phyloP scores from a whole-genome alignment of 2,329 filamentous ascomycete species.

The Xenoacremonium recifei region DNA sequence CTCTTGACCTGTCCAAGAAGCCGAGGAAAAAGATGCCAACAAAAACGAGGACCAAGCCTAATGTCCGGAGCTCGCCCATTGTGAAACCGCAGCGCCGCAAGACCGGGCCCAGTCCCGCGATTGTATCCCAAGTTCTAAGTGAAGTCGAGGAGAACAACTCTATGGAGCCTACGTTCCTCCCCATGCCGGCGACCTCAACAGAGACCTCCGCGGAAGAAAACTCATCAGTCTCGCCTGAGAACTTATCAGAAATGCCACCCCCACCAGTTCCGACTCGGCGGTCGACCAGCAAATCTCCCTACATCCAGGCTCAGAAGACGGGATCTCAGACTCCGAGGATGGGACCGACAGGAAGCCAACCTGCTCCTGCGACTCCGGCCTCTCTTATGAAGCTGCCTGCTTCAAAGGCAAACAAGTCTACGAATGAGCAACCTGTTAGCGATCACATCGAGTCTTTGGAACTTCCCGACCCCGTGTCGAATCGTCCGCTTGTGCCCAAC shows the following conservation, averaged over 20 bases:
- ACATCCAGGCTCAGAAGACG: constrained; percentile 56
- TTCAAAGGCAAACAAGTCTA: constrained; percentile 49
- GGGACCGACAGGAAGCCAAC: constrained; percentile 27
- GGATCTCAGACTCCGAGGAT: constrained; percentile 23
- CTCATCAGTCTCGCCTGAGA: constrained; percentile 63
- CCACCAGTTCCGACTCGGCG: constrained; percentile 65
- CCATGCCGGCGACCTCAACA: constrained; percentile 38
- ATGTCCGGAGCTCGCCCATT: constrained; percentile 69
- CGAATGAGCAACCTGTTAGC: constrained; percentile 42
- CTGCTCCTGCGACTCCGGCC: constrained; percentile 63
- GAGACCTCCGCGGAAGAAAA: constrained; percentile 61
- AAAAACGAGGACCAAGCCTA: constrained; percentile 51
- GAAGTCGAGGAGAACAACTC: constrained; percentile 47
- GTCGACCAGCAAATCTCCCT: constrained; percentile 66
- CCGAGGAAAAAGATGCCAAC: constrained; percentile 49
- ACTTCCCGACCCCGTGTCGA: constrained; percentile 67
- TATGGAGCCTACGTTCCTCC: constrained; percentile 36
- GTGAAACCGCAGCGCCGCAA: constrained; percentile 63
- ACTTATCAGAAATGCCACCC: constrained; percentile 64
- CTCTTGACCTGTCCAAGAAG: constrained; percentile 51
- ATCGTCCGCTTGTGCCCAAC: constrained; percentile 30
- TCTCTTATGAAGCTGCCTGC: constrained; percentile 78
- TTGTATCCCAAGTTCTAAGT: constrained; percentile 54
- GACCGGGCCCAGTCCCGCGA: constrained; percentile 49
- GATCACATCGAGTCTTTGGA: constrained; percentile 59